Base-by-base conservation (phyloP, 441 rosid species). In the Manihot esculenta region DNA sequence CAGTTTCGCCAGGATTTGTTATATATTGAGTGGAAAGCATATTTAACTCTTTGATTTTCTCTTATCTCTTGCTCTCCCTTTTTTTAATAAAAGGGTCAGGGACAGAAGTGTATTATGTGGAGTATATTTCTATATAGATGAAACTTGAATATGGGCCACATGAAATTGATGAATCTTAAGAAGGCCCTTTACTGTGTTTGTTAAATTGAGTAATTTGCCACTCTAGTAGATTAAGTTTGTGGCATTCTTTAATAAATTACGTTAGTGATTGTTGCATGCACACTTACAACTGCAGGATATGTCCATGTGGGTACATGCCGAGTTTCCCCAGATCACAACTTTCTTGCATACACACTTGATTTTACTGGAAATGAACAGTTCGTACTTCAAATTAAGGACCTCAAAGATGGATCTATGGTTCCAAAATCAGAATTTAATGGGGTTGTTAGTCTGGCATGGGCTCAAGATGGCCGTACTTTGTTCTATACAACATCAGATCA, bases 381-480 rank as follows among this genome's bases (percentile, higher is more conserved):
- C 79, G 68, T 77, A 64, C 94, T 94, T 79, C 95, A 89, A 49
- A 80, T 94, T 79, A 89, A 91, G 86, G 95, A 91, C 84, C 85
- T 94, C 48, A 82, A 76, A 74, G 84, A 64, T 63, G 87, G 87
- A 65, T 38, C 27, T 53, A 71, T 81, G 33, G 76, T 92, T 82
- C 82, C 85, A 45, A 79, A 85, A 81, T 72, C 79, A 72, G 81
- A 77, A 64, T 84, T 69, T 68, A 77, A 83, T 69, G 88, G 95
- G 24, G 93, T 90, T 74, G 89, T 91, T 68, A 94, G 92, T 81
- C 70, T 94, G 89, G 95, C 96, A 6, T 94, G 97, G 97, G 92
- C 90, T 84, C 84, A 77, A 82, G 95, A 94, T 82, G 79, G 94
- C 74, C 41, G 71, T 66, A 83, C 85, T 72, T 78, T 94, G 82